Evolutionary conservation across 768 basidiomycete genomes (phyloP).

Genomic region (Phaeolepiota aurea): DNA sequence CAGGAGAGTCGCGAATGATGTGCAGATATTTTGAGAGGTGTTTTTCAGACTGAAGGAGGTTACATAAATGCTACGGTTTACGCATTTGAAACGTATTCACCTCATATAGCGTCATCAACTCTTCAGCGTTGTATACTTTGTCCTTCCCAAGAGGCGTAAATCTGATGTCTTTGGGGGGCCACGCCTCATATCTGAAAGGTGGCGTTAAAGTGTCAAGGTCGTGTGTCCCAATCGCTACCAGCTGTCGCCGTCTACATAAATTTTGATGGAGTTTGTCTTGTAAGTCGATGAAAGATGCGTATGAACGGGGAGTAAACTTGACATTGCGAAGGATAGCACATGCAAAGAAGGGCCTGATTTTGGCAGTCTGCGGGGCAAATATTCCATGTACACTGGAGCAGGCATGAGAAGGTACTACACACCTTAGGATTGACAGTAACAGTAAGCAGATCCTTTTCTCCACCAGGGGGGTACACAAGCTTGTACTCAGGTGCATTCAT

Average conservation of each 20-base stretch:
- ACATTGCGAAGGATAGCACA: constrained; percentile 87
- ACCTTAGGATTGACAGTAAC: constrained; percentile 71
- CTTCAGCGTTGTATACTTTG: constrained; percentile 74
- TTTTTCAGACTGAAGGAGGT: constrained; percentile 68
- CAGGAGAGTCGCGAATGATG: constrained; percentile 91
- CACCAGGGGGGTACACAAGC: constrained; percentile 62
- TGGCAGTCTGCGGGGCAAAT: constrained; percentile 45
- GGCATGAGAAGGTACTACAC: constrained; percentile 14
- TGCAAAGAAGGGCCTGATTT: constrained; percentile 86
- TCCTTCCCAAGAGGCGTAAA: constrained; percentile 83
- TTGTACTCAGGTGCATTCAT: constrained; percentile 63
- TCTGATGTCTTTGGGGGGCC: constrained; percentile 80
- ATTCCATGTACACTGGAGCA: background rate
- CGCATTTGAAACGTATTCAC: constrained; percentile 31
- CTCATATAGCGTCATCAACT: constrained; percentile 92
- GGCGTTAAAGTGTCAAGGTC: constrained; percentile 84
- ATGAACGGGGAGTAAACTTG: constrained; percentile 80
- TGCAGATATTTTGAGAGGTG: constrained; percentile 83
- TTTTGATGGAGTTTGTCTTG: constrained; percentile 99
- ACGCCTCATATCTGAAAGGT: constrained; percentile 85
- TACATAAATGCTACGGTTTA: background rate
- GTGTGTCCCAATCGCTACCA: constrained; percentile 96
- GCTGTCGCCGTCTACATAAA: constrained; percentile 79
- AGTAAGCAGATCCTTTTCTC: constrained; percentile 56
- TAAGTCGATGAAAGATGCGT: constrained; percentile 97